Percentiles rank a stretch among this genome's conserved stretches.
These are phyloP conservation scores for Theobroma grandiflorum DNA, from an alignment of 441 rosid species.

Conservation along the genomic window DNA sequence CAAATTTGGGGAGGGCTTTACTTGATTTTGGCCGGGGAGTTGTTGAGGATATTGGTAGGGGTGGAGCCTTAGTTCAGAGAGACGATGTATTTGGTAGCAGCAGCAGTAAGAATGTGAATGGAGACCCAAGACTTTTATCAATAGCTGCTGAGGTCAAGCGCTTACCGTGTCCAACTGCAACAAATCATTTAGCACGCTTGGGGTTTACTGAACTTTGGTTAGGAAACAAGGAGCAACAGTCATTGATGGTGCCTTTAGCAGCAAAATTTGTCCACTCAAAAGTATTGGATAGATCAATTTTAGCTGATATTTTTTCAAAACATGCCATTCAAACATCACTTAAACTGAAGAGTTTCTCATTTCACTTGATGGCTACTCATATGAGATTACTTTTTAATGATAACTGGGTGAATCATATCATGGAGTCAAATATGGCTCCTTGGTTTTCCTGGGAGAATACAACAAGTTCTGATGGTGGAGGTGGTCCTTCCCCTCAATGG, in stretches of 20 bases:
- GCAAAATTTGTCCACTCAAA: conserved; percentile 86
- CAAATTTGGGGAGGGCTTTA: conserved; percentile 95
- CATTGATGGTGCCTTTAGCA: conserved; percentile 78
- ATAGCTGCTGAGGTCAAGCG: conserved; percentile 79
- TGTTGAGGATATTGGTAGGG: conserved; percentile 96
- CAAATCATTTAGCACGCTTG: conserved; percentile 72
- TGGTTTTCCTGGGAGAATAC: conserved; percentile 96
- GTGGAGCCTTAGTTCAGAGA: conserved; percentile 60
- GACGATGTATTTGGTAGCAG: conserved; percentile 44
- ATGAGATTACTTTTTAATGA: conserved; percentile 86
- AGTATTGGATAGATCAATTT: conserved; percentile 76
- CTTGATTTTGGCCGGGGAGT: conserved; percentile 96
- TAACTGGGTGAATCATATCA: conserved; percentile 85
- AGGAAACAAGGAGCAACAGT: conserved; percentile 90
- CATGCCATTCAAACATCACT: conserved; percentile 63
- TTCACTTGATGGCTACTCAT: conserved; percentile 75
- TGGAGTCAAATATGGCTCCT: conserved; percentile 71
- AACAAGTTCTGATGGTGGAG: conserved; percentile 70
- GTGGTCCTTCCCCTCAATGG: conserved; percentile 97
- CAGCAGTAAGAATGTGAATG: conserved; percentile 39
- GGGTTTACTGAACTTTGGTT: conserved; percentile 90
- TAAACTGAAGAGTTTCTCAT: conserved; percentile 79
- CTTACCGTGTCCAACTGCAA: conserved; percentile 94
- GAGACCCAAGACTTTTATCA: conserved; percentile 57
- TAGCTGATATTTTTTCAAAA: conserved; percentile 72